These are phyloP conservation scores for Phytophthora pseudosyringae DNA, from an alignment of 352 stramenopile species.

Conservation along the genomic window DNA sequence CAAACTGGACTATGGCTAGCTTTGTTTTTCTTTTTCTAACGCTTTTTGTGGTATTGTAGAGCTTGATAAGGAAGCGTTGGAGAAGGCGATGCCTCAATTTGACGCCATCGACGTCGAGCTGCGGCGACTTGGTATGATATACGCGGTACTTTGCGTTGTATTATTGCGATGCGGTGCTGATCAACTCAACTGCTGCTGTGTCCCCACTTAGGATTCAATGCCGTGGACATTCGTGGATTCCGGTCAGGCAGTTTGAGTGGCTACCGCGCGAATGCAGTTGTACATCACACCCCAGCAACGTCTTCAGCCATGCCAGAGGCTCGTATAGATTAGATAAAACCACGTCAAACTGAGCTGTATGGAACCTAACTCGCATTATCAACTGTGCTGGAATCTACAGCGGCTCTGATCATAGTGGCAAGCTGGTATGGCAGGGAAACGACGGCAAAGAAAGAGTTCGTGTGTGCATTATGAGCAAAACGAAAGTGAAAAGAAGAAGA, in stretches of 20 bases:
- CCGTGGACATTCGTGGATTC: conserved; percentile 61
- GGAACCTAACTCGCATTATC: no score
- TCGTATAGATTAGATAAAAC: not conserved
- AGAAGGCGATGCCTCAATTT: conserved; percentile 33
- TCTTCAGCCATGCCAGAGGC: no score
- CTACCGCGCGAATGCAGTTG: conserved; percentile 41
- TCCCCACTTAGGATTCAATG: conserved; percentile 49
- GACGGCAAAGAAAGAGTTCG: not conserved
- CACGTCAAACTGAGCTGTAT: no score
- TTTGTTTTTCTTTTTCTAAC: not conserved
- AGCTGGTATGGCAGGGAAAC: not conserved
- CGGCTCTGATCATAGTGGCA: no score
- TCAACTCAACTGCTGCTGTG: not conserved
- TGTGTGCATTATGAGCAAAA: not conserved
- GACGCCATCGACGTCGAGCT: conserved; percentile 47
- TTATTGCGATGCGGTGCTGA: no score
- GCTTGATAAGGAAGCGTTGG: conserved; percentile 44
- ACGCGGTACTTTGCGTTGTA: no score
- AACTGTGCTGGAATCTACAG: no score
- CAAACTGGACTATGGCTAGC: not conserved
- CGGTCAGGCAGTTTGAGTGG: conserved; percentile 70
- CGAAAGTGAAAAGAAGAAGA: no score
- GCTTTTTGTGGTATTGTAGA: conserved; percentile 39
- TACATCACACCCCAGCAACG: conserved; percentile 38
- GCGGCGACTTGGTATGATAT: conserved; percentile 44